Conservation (phyloP, 1,284 basidiomycete species). For the Papiliotrema flavescens region DNA sequence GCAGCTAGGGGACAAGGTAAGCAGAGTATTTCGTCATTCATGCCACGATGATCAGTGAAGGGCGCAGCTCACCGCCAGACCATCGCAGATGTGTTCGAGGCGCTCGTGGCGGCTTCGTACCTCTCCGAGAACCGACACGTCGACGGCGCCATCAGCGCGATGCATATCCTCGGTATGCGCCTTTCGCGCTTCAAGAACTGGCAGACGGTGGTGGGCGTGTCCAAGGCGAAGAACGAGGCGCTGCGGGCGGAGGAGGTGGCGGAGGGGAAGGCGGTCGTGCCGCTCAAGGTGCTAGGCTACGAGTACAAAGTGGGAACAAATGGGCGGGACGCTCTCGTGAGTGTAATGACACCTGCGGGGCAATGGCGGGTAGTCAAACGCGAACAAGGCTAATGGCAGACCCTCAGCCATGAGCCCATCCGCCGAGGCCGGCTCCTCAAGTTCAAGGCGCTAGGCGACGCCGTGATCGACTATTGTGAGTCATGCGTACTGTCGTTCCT, state of each 20-base stretch:
- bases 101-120: constrained; percentile 37
- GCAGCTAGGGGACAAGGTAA: constrained; percentile 36
- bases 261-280: not conserved
- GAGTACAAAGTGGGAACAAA: not conserved
- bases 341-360: not conserved
- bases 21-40: not conserved
- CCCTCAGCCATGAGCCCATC: not conserved
- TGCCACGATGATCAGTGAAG: constrained; percentile 1
- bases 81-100: constrained; percentile 40
- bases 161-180: constrained; percentile 20
- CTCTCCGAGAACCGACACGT: constrained; percentile 20
- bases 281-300: not conserved
- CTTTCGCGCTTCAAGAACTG: constrained; percentile 15
- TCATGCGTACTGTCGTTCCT: no score
- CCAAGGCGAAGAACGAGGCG: no score
- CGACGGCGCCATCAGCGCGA: constrained; percentile 24
- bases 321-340: not conserved
- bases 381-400: not conserved
- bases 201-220: constrained; percentile 12
- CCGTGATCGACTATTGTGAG: constrained; percentile 29
- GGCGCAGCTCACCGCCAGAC: constrained; percentile 15
- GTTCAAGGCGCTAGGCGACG: constrained; percentile 31
- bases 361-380: no score
- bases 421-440: not conserved
- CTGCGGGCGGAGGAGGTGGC: not conserved